Evolutionary conservation across 2,329 filamentous ascomycete genomes (phyloP), one percentile per base, ranked within the genome.

Genomic region (Curvularia eragrostidis): DNA sequence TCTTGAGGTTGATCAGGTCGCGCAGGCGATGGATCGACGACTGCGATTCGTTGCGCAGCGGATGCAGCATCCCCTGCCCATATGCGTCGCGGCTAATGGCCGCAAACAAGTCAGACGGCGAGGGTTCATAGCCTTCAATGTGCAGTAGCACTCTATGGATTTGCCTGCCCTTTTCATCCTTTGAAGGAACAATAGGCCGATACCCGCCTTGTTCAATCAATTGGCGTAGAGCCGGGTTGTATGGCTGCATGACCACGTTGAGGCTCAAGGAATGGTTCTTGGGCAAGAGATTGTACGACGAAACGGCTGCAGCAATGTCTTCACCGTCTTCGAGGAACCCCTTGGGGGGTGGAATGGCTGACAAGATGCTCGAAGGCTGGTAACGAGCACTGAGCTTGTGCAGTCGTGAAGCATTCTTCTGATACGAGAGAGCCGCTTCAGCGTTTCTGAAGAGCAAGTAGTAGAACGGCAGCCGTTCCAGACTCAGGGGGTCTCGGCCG

Each of bases 401-500:
- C 15, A 89, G 76, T 5, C 82, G 78, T 8, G 75, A 69, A 0
- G 83, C 81, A 58, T 87, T 84, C 23, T 81, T 78, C 52, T 84
- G 82, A 74, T 91, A 93, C 39, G 84, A 80, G 7, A 79, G 72
- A 0, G 90, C 89, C 12, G 87, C 84, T n/a, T 80, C 77, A 18
- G 78, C 70, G 21, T 80, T 83, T 59, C 84, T 80, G 79, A 93
- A 94, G 53, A 91, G 80, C 54, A 94, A 78, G 75, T 85, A 88
- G 78, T 93, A 93, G 66, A 83, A 83, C 57, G 86, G 87, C 1
- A 84, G 75, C 3, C 87, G 84, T 56, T 86, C 84, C 48, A 91
- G 82, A 9, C 88, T 91, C 54, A 80, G 73, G 3, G 84, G 81
- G 69, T 91, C 82, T 60, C 89, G 87, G 44, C 83, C 84, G 60